These are phyloP conservation scores for Zalaria obscura DNA, from an alignment of 2,329 filamentous ascomycete species.

Conservation along the genomic window DNA sequence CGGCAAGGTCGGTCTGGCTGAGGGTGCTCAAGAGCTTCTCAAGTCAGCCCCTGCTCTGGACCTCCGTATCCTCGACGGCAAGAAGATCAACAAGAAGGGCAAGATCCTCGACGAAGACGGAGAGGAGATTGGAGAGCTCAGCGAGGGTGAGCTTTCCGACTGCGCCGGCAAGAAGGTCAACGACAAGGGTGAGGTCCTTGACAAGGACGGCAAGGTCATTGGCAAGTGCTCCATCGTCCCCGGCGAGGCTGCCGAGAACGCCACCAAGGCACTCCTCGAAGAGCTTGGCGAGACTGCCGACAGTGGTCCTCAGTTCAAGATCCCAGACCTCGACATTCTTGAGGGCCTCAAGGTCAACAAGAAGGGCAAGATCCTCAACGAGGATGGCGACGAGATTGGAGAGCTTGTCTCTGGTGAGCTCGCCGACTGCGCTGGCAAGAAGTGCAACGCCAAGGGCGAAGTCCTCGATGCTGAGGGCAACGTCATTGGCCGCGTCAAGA, in stretches of 20 bases:
- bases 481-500: constrained; percentile 45
- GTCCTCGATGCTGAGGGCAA: constrained; percentile 51
- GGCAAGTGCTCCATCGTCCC: constrained; percentile 34
- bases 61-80: constrained; percentile 34
- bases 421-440: constrained; percentile 49
- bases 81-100: constrained; percentile 45
- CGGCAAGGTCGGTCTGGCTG: constrained; percentile 35
- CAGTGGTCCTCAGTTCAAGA: constrained; percentile 18
- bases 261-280: constrained; percentile 32
- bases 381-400: constrained; percentile 39
- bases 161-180: constrained; percentile 35
- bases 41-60: constrained; percentile 26
- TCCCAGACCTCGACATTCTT: constrained; percentile 31
- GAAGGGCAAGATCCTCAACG: constrained; percentile 38
- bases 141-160: constrained; percentile 28
- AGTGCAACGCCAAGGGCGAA: constrained; percentile 49
- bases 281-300: constrained; percentile 30
- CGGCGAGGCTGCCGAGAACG: constrained; percentile 36
- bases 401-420: constrained; percentile 43
- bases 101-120: constrained; percentile 37
- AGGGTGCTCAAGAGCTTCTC: constrained; percentile 33
- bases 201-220: constrained; percentile 35
- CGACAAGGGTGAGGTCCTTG: constrained; percentile 35
- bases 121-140: constrained; percentile 35
- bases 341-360: constrained; percentile 45